Conservation (phyloP, 768 basidiomycete species). For the Favolaschia claudopus region DNA sequence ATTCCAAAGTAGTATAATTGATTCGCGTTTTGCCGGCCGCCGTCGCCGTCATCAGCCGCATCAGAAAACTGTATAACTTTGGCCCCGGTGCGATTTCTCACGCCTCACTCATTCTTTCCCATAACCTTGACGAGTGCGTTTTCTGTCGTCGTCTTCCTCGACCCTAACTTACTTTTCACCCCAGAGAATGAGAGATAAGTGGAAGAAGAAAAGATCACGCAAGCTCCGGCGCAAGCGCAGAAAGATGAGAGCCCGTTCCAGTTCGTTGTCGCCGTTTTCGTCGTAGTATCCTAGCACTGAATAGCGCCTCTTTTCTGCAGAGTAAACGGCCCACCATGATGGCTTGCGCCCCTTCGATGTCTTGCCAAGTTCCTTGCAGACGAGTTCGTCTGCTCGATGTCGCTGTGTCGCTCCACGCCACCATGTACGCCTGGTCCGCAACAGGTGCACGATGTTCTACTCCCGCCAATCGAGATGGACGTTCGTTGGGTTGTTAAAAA, state of each 20-base stretch:
- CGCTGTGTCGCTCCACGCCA: conserved; percentile 12
- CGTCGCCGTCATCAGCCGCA: neutral
- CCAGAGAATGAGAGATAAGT: conserved; percentile 90
- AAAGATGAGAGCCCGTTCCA: conserved; percentile 96
- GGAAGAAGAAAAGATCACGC: conserved; percentile 95
- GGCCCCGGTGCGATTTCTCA: neutral
- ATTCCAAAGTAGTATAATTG: neutral
- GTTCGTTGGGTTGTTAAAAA: conserved; percentile 21
- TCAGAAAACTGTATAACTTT: neutral
- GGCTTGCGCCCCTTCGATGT: conserved; percentile 18
- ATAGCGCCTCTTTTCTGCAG: neutral
- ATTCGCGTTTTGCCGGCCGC: neutral
- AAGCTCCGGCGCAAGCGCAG: conserved; percentile 93
- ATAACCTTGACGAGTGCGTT: conserved; percentile 13
- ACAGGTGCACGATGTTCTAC: conserved; percentile 16
- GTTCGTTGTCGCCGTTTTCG: conserved; percentile 53
- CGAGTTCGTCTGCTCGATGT: conserved; percentile 19
- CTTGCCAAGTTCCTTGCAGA: conserved; percentile 19
- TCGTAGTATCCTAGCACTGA: neutral
- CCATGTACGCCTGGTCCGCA: conserved; percentile 15
- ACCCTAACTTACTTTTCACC: neutral
- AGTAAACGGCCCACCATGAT: conserved; percentile 23
- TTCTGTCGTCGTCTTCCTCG: neutral
- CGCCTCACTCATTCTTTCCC: neutral
- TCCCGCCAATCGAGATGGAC: conserved; percentile 18